Base-by-base conservation (phyloP, 2,329 filamentous ascomycete genomes). In the Pleoardoris graminearum region DNA sequence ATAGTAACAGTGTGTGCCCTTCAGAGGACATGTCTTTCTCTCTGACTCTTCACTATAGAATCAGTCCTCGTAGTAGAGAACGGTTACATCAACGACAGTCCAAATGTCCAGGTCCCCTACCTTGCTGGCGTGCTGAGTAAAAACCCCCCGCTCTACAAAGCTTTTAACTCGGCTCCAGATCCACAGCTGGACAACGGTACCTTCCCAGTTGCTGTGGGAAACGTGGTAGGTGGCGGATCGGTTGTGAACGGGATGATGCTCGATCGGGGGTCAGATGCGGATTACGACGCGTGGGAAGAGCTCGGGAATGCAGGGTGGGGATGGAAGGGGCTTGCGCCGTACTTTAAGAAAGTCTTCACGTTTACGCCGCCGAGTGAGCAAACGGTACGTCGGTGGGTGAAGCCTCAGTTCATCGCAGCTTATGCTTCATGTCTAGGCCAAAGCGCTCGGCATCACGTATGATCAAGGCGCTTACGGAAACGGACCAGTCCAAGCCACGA, bases 241-340 rank as follows among this genome's bases (percentile, higher is more conserved):
- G 67, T 69, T 1, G 65, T 75, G 21, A 76, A 76, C 57, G 70
- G 71, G 7, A 73, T 76, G 71, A 59, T 67, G 6, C 74, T 71
- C 51, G 70, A 72, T 47, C 68, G 74, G 6, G 74, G 65, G 11
- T 60, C 65, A 29, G 60, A 63, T 16, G 67, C 57, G 6, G 73
- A 75, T 51, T 76, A 76, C 41, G 79, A 86, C 66, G 77, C 76
- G 0, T 87, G 84, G 84, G 79, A 78, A 41, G 68, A 74, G 25
- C 68, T 87, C 8, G 84, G 84, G 0, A 86, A 86, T 58, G 50
- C 58, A 1, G 84, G 82, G 1, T 72, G 69, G 69, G 62, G 60
- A 12, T 72, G 66, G 65, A 49, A 65, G 29, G 59, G 55, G n/a
- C 54, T 72, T 19, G 48, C 62, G 8, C 46, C 50, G 7, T 72